phyloP scores from a whole-genome alignment of 192 early-diverging fungal genomes.

The Haplosporangium gracile region DNA sequence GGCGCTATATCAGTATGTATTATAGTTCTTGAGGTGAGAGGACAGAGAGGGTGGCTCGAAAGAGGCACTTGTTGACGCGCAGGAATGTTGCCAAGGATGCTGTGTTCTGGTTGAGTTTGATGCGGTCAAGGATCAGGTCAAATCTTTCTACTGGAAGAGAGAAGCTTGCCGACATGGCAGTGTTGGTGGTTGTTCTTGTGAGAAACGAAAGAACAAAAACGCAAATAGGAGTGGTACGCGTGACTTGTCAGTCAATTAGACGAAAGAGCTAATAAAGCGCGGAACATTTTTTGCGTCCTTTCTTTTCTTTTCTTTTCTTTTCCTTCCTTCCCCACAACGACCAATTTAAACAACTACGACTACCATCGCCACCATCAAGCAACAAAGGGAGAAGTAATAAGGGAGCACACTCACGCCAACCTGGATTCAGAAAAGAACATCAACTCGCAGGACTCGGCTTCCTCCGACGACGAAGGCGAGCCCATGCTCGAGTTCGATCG shows the following conservation, averaged over 20 bases:
- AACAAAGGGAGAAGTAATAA: not conserved
- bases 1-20: not conserved
- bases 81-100: not conserved
- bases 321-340: not conserved
- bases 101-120: not conserved
- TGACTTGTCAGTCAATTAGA: not conserved
- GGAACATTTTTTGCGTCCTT: not conserved
- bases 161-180: not conserved
- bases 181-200: not conserved
- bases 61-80: not conserved
- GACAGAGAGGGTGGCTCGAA: not conserved
- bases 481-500: not conserved
- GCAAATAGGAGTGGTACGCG: not conserved
- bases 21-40: not conserved
- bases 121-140: not conserved
- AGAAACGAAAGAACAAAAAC: too few relatives aligned
- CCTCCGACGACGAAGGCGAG: not conserved
- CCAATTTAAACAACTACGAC: not conserved
- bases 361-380: not conserved
- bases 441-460: not conserved
- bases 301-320: not conserved
- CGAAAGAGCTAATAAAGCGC: not conserved
- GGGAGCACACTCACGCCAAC: not conserved
- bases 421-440: slow-evolving; percentile 8
- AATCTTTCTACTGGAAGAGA: not conserved